Evolutionary conservation across 108 stramenopile genomes (phyloP).

Genomic region (Cyclotella atomus): DNA sequence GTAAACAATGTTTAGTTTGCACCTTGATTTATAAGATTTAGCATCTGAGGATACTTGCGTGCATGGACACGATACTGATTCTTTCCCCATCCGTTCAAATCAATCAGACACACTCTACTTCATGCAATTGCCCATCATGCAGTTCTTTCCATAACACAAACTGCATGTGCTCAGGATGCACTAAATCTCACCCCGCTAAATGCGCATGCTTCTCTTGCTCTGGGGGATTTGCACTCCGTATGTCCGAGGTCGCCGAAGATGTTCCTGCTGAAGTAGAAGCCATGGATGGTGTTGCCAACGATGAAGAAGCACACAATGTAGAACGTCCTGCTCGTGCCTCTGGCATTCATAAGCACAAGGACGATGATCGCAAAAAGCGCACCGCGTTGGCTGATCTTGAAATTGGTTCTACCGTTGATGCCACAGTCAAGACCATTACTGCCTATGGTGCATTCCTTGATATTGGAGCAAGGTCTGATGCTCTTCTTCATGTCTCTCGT

Average conservation of each 20-base stretch:
- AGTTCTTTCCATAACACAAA: conserved; percentile 6
- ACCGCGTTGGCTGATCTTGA: conserved; percentile 79
- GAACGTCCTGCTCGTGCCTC: conserved; percentile 79
- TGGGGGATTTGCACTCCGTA: conserved; percentile 55
- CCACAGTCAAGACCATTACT: conserved; percentile 85
- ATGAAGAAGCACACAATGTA: conserved; percentile 85
- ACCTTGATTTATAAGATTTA: too few species aligned
- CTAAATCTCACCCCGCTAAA: conserved; percentile 34
- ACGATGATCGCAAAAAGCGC: conserved; percentile 50
- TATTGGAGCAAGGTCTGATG: conserved; percentile 91
- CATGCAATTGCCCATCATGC: conserved; percentile 31
- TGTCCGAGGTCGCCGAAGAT: conserved; percentile 46
- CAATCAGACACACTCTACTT: conserved; percentile 16
- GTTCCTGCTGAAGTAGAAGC: conserved; percentile 79
- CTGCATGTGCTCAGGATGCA: conserved; percentile 27
- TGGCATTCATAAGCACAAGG: conserved; percentile 75
- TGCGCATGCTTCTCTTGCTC: conserved; percentile 53
- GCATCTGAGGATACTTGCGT: neutral
- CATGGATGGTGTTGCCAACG: conserved; percentile 76
- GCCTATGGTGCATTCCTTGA: conserved; percentile 95
- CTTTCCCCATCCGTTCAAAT: neutral
- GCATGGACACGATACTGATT: neutral
- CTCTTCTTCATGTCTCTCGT: conserved; percentile 93
- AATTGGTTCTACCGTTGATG: conserved; percentile 82
- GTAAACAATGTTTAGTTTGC: neutral